Evolutionary conservation across 106 monocot species (phyloP).

Genomic region (Ottelia alismoides): DNA sequence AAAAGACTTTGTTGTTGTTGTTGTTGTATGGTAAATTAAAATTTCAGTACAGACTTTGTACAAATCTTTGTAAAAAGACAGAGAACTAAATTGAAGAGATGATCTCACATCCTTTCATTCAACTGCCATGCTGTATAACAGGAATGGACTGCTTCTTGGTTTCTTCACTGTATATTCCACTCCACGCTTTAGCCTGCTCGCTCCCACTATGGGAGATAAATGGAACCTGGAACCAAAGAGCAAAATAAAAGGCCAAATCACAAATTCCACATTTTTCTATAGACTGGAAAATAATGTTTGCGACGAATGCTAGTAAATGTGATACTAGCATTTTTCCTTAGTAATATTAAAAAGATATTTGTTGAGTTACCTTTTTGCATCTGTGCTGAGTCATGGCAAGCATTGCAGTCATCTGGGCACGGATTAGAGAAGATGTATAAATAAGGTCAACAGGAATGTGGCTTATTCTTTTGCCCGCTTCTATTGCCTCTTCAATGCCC

Average conservation of each 20-base stretch:
- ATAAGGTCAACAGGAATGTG: conserved; percentile 92
- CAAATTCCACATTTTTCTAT: background rate
- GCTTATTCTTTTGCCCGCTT: conserved; percentile 92
- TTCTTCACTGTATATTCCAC: conserved; percentile 63
- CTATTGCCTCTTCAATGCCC: conserved; percentile 91
- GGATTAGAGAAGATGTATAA: conserved; percentile 78
- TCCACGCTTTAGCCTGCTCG: conserved; percentile 55
- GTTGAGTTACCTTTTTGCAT: conserved; percentile 55
- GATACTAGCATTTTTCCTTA: background rate
- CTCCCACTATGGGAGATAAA: conserved; percentile 74
- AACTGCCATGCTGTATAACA: conserved; percentile 87
- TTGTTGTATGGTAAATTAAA: too few species aligned
- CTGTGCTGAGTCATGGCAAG: conserved; percentile 99
- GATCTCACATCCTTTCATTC: conserved; percentile 91
- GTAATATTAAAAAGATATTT: conserved; percentile 1
- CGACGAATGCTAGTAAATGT: background rate
- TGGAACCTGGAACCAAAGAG: conserved; percentile 53
- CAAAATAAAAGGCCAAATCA: background rate
- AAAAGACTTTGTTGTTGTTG: too few species aligned
- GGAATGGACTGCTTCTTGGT: conserved; percentile 83
- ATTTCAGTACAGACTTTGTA: background rate
- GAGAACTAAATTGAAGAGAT: background rate
- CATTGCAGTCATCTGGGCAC: conserved; percentile 99
- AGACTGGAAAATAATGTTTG: background rate
- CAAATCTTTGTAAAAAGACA: background rate